phyloP scores from a whole-genome alignment of 2,329 filamentous ascomycete genomes.

The Trichoderma cornu-damae region DNA sequence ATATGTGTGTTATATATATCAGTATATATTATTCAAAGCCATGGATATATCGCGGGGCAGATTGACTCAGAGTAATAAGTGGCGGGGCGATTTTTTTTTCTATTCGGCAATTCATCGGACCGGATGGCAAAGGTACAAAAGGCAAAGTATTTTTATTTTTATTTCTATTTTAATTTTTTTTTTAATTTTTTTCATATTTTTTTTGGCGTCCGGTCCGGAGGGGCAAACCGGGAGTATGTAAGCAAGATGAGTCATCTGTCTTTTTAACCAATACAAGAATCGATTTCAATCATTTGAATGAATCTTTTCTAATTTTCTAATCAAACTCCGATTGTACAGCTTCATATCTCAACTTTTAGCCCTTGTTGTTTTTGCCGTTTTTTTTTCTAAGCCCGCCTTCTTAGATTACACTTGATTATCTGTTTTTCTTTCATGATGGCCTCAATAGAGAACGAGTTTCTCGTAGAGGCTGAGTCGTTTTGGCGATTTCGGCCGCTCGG shows the following conservation, averaged over 20 bases:
- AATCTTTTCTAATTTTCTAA: background rate
- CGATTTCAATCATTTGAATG: background rate
- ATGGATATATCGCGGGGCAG: constrained; percentile 10
- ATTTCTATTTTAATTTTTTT: background rate
- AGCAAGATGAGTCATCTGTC: background rate
- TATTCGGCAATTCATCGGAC: constrained; percentile 16
- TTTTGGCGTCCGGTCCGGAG: too few relatives aligned
- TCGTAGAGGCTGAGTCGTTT: constrained; percentile 6
- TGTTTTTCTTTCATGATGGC: background rate
- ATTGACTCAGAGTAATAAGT: constrained; percentile 4
- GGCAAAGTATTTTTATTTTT: background rate
- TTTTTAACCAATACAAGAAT: background rate
- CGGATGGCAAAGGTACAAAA: background rate
- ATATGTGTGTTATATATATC: too few relatives aligned
- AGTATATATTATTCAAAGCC: too few relatives aligned
- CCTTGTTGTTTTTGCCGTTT: background rate
- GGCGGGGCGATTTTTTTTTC: constrained; percentile 7
- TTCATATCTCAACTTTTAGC: background rate
- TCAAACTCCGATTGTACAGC: background rate
- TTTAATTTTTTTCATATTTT: background rate
- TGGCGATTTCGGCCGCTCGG: background rate
- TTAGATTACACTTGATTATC: background rate
- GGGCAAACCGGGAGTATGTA: background rate
- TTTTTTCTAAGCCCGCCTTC: background rate
- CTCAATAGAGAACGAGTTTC: background rate